A percentile compares a stretch with the other conserved stretches of the same genome.
These are phyloP conservation scores for Penicillium sp. DNA, from an alignment of 2,329 filamentous ascomycete genomes.

Conservation along the genomic window DNA sequence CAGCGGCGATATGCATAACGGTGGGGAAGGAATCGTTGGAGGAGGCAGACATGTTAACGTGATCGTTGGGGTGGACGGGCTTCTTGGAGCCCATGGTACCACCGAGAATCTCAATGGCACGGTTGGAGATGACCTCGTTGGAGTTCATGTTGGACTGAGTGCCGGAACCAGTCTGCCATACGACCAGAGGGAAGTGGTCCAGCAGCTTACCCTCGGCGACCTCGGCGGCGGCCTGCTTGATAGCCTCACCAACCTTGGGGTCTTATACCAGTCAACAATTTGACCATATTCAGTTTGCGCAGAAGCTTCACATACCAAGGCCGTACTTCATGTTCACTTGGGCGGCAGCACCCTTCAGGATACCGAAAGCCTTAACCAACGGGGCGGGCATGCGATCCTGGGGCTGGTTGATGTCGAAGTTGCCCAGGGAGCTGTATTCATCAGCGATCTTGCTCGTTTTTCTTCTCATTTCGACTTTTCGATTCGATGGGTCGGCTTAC, in stretches of 20 bases:
- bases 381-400: slow-evolving; percentile 97
- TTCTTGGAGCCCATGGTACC: slow-evolving; percentile 95
- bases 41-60: slow-evolving; percentile 98
- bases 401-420: slow-evolving; percentile 99
- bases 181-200: slow-evolving; percentile 96
- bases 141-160: slow-evolving; percentile 99
- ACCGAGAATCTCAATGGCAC: slow-evolving; percentile 95
- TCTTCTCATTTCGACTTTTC: neutral
- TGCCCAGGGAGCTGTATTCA: slow-evolving; percentile 69
- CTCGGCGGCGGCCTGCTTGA: slow-evolving; percentile 90
- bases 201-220: slow-evolving; percentile 90
- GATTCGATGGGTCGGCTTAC: slow-evolving; percentile 33
- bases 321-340: slow-evolving; percentile 94
- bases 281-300: neutral
- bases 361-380: slow-evolving; percentile 89
- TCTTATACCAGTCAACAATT: slow-evolving; percentile 53
- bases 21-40: slow-evolving; percentile 99
- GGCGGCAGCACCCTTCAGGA: slow-evolving; percentile 94
- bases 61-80: slow-evolving; percentile 98
- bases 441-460: slow-evolving; percentile 21
- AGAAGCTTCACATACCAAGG: slow-evolving; percentile 55
- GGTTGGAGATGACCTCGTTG: slow-evolving; percentile 99
- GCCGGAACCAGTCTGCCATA: slow-evolving; percentile 98
- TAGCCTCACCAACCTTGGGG: slow-evolving; percentile 84
- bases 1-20: slow-evolving; percentile 98